Evolutionary conservation across 257 asterid genomes (phyloP), one percentile per base, ranked within the genome.

Genomic region (Galeopsis tetrahit): DNA sequence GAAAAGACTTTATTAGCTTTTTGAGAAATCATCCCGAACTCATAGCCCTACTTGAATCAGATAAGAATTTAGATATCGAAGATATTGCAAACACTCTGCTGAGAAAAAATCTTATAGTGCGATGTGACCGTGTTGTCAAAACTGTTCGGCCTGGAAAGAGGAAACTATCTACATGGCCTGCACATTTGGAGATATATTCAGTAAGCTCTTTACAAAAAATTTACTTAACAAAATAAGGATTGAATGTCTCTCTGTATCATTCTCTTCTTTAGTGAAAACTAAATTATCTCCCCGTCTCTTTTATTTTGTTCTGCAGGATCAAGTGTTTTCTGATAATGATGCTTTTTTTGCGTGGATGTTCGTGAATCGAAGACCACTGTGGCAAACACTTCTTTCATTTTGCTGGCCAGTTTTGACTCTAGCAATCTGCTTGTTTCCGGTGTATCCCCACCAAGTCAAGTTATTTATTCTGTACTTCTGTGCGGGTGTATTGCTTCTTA

Each of bases 331-430:
- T 42, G 97, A 92, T 69, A 92, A 84, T 75, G 98, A 95, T 82
- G 96, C 99, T 34, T 95, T 95, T 73, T 95, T 92, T 51, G 98
- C 97, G 3, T 95, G 99, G 99, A 87, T 97, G 35, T 95, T 95
- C 70, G 98, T 78, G 56, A 95, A 87, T 81, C 84, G 98, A 81
- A 84, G 90, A 77, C 98, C 99, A 34, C 68, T 95, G 59, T 95
- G 99, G 99, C 99, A 95, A 77, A 88, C 98, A 5, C 97, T 95
- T 57, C 99, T 95, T 75, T 95, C 99, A 59, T 95, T 95, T 81
- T 88, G 87, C 82, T 95, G 99, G 99, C 99, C 99, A 51, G 85
- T 95, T 64, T 80, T 95, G 87, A 95, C 99, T 31, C 71, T 95
- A 56, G 99, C 99, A 28, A 95, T 95, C 82, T 95, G 99, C 84